Conservation (phyloP, 1,284 basidiomycete genomes). For the Trichosporon sp. region DNA sequence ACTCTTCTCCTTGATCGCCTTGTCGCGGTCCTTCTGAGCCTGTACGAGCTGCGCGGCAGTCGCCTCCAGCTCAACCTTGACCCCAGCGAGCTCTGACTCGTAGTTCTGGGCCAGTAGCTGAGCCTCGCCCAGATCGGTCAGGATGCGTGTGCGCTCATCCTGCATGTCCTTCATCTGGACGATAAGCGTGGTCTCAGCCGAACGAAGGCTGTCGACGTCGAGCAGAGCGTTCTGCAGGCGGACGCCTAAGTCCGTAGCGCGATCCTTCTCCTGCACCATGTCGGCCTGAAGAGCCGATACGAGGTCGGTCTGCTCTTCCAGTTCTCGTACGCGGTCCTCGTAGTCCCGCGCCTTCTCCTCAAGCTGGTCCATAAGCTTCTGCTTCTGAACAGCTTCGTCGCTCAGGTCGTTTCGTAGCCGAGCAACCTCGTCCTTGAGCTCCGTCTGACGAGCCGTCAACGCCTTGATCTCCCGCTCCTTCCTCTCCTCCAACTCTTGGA, state of each 20-base stretch:
- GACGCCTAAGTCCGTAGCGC: slow-evolving; percentile 53
- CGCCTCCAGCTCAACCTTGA: slow-evolving; percentile 41
- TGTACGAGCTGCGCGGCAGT: slow-evolving; percentile 59
- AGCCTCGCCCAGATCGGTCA: slow-evolving; percentile 67
- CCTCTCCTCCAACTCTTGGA: slow-evolving; percentile 60
- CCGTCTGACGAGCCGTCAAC: slow-evolving; percentile 62
- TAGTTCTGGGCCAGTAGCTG: slow-evolving; percentile 65
- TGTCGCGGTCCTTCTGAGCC: slow-evolving; percentile 66
- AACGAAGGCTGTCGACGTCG: slow-evolving; percentile 55
- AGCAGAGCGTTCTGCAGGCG: slow-evolving; percentile 58
- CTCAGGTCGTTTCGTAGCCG: slow-evolving; percentile 36
- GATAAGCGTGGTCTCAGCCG: slow-evolving; percentile 52
- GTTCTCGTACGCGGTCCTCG: slow-evolving; percentile 31
- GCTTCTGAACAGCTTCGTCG: slow-evolving; percentile 38
- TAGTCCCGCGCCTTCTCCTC: slow-evolving; percentile 30
- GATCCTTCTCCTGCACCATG: slow-evolving; percentile 52
- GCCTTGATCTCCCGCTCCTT: slow-evolving; percentile 59
- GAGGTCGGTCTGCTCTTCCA: slow-evolving; percentile 33
- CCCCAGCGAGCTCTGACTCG: slow-evolving; percentile 59
- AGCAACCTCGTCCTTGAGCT: slow-evolving; percentile 51
- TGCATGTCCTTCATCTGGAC: slow-evolving; percentile 61
- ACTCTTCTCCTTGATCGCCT: slow-evolving; percentile 64
- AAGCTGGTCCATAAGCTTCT: slow-evolving; percentile 34
- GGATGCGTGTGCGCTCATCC: slow-evolving; percentile 63
- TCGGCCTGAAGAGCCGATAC: slow-evolving; percentile 48